Evolutionary conservation across 768 basidiomycete genomes (phyloP).

Genomic region (Kwoniella dejecticola): DNA sequence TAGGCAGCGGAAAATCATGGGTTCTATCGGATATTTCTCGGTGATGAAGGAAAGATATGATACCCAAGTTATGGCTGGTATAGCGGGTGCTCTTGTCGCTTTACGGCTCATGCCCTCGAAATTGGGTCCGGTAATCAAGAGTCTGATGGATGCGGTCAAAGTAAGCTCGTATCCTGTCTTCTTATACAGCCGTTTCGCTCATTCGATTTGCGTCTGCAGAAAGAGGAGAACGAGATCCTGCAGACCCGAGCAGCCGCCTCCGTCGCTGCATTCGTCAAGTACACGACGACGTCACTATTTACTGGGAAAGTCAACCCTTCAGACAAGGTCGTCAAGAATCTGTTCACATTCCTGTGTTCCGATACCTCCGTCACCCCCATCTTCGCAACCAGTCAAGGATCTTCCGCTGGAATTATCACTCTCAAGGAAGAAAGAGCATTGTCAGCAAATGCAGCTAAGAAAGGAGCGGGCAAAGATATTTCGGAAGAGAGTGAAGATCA

Average conservation of each 20-base stretch:
- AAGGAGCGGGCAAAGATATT: slow-evolving; percentile 25
- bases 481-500: slow-evolving; percentile 61
- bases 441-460: slow-evolving; percentile 49
- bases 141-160: slow-evolving; percentile 97
- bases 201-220: slow-evolving; percentile 42
- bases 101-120: slow-evolving; percentile 84
- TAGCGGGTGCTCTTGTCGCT: slow-evolving; percentile 88
- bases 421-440: slow-evolving; percentile 57
- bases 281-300: slow-evolving; percentile 66
- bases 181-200: slow-evolving; percentile 57
- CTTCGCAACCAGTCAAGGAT: slow-evolving; percentile 62
- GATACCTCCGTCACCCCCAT: slow-evolving; percentile 87
- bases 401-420: slow-evolving; percentile 71
- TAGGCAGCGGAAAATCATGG: slow-evolving; percentile 68
- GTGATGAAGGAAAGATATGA: slow-evolving; percentile 84
- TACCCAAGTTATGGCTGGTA: slow-evolving; percentile 79
- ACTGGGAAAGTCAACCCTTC: slow-evolving; percentile 74
- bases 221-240: slow-evolving; percentile 81
- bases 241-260: slow-evolving; percentile 84
- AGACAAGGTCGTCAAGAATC: slow-evolving; percentile 94
- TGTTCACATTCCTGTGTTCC: slow-evolving; percentile 93
- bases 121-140: slow-evolving; percentile 93
- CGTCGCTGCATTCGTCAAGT: slow-evolving; percentile 83
- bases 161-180: slow-evolving; percentile 57
- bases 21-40: slow-evolving; percentile 74